Evolutionary conservation across 2,329 filamentous ascomycete genomes (phyloP), one percentile per base, ranked within the genome.

Genomic region (Fusarium coicis): DNA sequence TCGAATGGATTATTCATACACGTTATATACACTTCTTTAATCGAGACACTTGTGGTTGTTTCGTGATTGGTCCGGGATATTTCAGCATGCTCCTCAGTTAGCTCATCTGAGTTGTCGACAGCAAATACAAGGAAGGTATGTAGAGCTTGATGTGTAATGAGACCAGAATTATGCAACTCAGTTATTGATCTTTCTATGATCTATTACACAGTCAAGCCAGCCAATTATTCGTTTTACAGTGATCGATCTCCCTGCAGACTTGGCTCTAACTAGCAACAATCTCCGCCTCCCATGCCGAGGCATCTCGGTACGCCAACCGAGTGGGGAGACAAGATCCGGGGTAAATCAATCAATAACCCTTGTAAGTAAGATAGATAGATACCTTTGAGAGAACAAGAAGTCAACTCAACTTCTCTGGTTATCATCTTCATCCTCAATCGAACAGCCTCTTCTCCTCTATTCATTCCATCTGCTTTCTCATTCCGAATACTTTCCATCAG

Each of bases 271-370:
- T 42, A 36, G 53, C 46, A 42, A 67, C 57, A 23, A 23, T 67
- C 54, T 40, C 63, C 36, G 34, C 37, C 44, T 40, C 28, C 34
- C 23, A 28, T 67, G 54, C 65, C 65, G 63, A 67, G 65, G 65
- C 54, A 67, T 66, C 46, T 62, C 42, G 62, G 59, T 54, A 28
- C 19, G 26, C 34, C 34, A 47, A 19, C 42, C 40, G 12, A 36
- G 39, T 44, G 66, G 66, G 68, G 62, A 32, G 69, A 28, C 69
- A 57, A 59, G 72, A 72, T 59, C 69, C 40, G 60, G 64, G 68
- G 58, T 67, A 59, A 43, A 42, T 49, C 26, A 57, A 46, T 15
- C 26, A 57, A 46, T 15, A 26, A n/a, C 28, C 69, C 59, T 50
- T 69, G 44, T 64, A 61, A 46, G 40, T 68, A 49, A 18, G 36